Percentiles rank a stretch among this genome's conserved stretches.
These are phyloP conservation scores for Polytrichum commune DNA, from an alignment of 225 moss, liverwort and hornwort genomes.

Conservation along the genomic window DNA sequence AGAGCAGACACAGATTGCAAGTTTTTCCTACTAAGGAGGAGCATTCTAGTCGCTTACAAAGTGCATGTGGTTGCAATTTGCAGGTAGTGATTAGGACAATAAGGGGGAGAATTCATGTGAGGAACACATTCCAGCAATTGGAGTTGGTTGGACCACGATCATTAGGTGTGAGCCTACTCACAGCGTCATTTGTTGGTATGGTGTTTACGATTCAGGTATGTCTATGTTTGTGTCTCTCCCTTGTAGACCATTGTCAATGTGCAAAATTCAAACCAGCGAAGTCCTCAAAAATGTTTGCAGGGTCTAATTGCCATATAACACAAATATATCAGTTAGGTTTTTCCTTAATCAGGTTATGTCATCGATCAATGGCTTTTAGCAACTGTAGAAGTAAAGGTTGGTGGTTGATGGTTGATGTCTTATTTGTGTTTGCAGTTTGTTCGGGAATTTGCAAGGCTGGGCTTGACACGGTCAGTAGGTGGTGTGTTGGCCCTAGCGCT, in stretches of 20 bases:
- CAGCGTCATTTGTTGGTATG: constrained; percentile 99
- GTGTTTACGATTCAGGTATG: constrained; percentile 92
- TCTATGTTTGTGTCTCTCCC: neutral
- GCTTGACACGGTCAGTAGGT: constrained; percentile 95
- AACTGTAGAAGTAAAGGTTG: neutral
- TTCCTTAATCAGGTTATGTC: no score
- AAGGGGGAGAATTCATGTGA: constrained; percentile 68
- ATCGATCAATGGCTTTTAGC: no score
- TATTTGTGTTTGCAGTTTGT: constrained; percentile 69
- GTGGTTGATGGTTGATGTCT: constrained; percentile 11
- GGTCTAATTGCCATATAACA: no score
- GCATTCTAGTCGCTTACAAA: no score
- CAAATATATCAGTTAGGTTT: no score
- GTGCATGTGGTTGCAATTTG: constrained; percentile 9
- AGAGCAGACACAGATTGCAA: no score
- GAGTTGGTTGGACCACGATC: constrained; percentile 82
- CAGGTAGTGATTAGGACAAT: constrained; percentile 79
- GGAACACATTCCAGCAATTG: constrained; percentile 87
- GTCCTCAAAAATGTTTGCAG: no score
- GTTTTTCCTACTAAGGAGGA: no score
- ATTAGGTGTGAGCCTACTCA: constrained; percentile 93
- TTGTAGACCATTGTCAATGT: neutral
- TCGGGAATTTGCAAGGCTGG: constrained; percentile 95
- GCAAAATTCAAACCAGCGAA: no score
- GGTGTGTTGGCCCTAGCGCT: constrained; percentile 92